A percentile compares a stretch with the other conserved stretches of the same genome.
Evolutionary conservation across 768 basidiomycete species (phyloP).

Genomic region (Pulveroboletus sp.): DNA sequence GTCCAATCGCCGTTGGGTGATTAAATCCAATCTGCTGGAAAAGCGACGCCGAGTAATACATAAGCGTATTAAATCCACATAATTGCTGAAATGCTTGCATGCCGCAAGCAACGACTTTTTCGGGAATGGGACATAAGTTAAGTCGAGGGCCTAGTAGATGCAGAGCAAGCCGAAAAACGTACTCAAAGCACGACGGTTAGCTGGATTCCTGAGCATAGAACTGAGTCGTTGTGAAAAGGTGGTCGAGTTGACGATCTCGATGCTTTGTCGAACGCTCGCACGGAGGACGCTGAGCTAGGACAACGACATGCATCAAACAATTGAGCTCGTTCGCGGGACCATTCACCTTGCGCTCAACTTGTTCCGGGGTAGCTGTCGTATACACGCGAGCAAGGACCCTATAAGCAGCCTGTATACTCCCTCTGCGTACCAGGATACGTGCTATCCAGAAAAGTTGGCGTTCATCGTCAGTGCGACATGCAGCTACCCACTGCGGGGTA

Average conservation of each 20-base stretch:
- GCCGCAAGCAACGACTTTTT: slow-evolving; percentile 66
- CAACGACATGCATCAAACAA: not conserved
- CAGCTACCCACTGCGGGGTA: not conserved
- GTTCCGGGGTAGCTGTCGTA: slow-evolving; percentile 53
- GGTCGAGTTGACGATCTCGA: slow-evolving; percentile 57
- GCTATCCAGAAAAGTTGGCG: too few species aligned
- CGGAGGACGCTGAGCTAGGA: slow-evolving; percentile 53
- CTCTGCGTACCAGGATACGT: slow-evolving; percentile 61
- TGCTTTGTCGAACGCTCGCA: slow-evolving; percentile 54
- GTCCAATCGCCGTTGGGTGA: slow-evolving; percentile 76
- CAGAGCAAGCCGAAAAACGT: slow-evolving; percentile 12
- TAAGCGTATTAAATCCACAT: slow-evolving; percentile 79
- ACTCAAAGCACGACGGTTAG: slow-evolving; percentile 70
- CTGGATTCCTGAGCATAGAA: slow-evolving; percentile 50
- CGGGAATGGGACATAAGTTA: not conserved
- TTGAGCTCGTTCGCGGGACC: not conserved
- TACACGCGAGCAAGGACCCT: slow-evolving; percentile 65
- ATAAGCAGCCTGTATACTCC: slow-evolving; percentile 46
- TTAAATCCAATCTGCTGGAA: slow-evolving; percentile 79
- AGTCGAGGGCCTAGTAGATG: not conserved
- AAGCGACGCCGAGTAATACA: slow-evolving; percentile 71
- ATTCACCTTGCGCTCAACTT: slow-evolving; percentile 60
- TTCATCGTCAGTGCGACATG: not conserved
- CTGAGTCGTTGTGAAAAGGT: slow-evolving; percentile 52
- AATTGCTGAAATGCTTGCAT: slow-evolving; percentile 83